Conservation (phyloP, 2,329 filamentous ascomycete genomes). For the Ophiostoma angusticollis region DNA sequence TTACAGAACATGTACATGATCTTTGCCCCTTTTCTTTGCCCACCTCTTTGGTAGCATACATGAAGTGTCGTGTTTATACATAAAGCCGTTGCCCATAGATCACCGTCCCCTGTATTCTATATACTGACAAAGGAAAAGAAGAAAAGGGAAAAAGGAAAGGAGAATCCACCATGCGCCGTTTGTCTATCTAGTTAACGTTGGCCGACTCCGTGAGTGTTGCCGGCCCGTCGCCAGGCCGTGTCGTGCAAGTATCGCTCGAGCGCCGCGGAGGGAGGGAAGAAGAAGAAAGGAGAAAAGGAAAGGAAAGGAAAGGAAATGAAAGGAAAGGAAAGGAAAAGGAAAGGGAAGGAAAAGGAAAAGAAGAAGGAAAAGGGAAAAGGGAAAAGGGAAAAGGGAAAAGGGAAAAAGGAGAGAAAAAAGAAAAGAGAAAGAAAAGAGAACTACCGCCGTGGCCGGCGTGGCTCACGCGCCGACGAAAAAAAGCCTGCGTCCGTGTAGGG, state of each 20-base stretch:
- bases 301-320: background rate
- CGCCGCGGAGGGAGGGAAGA: background rate
- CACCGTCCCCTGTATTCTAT: background rate
- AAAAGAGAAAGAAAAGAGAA: background rate
- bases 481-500: no score
- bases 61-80: no score
- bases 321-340: background rate
- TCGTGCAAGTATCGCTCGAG: background rate
- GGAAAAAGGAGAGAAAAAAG: background rate
- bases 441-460: no score
- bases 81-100: background rate
- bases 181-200: no score
- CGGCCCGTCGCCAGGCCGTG: no score
- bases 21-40: no score
- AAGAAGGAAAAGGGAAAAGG: background rate
- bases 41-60: no score
- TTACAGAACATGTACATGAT: no score
- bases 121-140: background rate
- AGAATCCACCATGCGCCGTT: no score
- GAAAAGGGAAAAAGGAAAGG: background rate
- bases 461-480: no score
- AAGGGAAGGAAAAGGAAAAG: background rate
- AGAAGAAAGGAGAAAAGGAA: slow-evolving; percentile 1
- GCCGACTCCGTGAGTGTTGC: no score
- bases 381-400: background rate